Percentiles rank a stretch among this genome's conserved stretches.
phyloP scores from a whole-genome alignment of 345 rosid species.

The Noccaea bulbosa region DNA sequence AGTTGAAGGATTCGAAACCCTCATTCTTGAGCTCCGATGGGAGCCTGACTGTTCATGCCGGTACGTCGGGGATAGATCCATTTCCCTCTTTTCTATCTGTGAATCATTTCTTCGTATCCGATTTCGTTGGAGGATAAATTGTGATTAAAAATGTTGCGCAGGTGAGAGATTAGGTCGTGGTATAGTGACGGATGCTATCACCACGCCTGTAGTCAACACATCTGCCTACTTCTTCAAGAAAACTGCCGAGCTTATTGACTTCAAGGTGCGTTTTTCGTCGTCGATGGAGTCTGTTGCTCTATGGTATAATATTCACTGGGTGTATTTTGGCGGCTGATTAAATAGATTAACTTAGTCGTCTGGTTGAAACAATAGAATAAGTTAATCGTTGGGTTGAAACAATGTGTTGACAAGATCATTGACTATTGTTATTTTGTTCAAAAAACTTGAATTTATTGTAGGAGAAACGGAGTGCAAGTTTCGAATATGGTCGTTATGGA shows the following conservation, averaged over 20 bases:
- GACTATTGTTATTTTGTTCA: constrained; percentile 4
- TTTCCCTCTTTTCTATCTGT: background rate
- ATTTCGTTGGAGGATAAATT: background rate
- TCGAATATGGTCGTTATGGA: constrained; percentile 97
- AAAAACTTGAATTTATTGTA: constrained; percentile 33
- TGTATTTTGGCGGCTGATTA: background rate
- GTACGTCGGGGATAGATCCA: constrained; percentile 46
- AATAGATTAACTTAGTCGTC: background rate
- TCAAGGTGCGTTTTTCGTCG: constrained; percentile 59
- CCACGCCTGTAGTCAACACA: constrained; percentile 93
- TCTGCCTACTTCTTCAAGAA: constrained; percentile 93
- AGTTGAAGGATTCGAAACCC: constrained; percentile 45
- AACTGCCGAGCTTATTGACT: constrained; percentile 84
- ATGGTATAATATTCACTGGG: background rate
- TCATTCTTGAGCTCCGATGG: constrained; percentile 88
- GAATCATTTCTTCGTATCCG: background rate
- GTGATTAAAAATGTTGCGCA: constrained; percentile 9
- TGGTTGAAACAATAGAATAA: too few relatives aligned
- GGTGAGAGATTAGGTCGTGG: constrained; percentile 98
- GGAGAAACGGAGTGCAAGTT: constrained; percentile 87
- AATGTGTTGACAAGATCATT: constrained; percentile 12
- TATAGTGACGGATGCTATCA: constrained; percentile 94
- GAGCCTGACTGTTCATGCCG: constrained; percentile 92
- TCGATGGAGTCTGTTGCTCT: constrained; percentile 4
- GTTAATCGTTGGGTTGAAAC: background rate